Percentiles rank a stretch among this genome's conserved stretches.
These are phyloP conservation scores for Epichloe uncinata DNA, from an alignment of 2,329 filamentous ascomycete genomes.

Conservation along the genomic window DNA sequence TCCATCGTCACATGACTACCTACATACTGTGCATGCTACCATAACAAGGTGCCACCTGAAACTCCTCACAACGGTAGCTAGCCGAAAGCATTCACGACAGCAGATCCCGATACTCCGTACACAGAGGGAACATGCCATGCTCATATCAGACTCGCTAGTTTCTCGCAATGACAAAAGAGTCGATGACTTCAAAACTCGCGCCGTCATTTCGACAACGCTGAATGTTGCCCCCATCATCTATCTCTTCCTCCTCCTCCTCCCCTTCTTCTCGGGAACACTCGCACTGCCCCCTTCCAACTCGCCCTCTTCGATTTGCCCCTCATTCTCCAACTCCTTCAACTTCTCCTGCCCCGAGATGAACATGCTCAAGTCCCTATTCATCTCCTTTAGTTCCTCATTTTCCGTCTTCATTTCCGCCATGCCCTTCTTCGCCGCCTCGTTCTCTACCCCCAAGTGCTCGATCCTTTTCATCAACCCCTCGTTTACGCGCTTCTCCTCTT, in stretches of 20 bases:
- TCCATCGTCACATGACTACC: too few species aligned
- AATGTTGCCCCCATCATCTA: neutral
- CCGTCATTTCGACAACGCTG: too few species aligned
- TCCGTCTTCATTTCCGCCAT: conserved; percentile 44
- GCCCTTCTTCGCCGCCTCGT: conserved; percentile 43
- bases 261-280: conserved; percentile 49
- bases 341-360: conserved; percentile 79
- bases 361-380: conserved; percentile 77
- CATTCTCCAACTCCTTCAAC: conserved; percentile 54
- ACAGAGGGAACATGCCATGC: too few species aligned
- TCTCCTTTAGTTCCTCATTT: conserved; percentile 64
- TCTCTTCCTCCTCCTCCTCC: conserved; percentile 35
- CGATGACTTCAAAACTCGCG: too few species aligned
- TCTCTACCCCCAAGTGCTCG: conserved; percentile 53
- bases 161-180: too few species aligned
- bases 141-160: too few species aligned
- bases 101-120: too few species aligned
- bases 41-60: too few species aligned
- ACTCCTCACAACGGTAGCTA: too few species aligned
- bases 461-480: conserved; percentile 75
- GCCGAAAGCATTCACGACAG: too few species aligned
- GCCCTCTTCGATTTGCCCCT: conserved; percentile 46
- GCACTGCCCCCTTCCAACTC: conserved; percentile 62
- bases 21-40: too few species aligned
- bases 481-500: conserved; percentile 78